A percentile compares a stretch with the other conserved stretches of the same genome.
These are phyloP conservation scores for Beauveria medogensis DNA, from an alignment of 2,329 filamentous ascomycete species.

Conservation along the genomic window DNA sequence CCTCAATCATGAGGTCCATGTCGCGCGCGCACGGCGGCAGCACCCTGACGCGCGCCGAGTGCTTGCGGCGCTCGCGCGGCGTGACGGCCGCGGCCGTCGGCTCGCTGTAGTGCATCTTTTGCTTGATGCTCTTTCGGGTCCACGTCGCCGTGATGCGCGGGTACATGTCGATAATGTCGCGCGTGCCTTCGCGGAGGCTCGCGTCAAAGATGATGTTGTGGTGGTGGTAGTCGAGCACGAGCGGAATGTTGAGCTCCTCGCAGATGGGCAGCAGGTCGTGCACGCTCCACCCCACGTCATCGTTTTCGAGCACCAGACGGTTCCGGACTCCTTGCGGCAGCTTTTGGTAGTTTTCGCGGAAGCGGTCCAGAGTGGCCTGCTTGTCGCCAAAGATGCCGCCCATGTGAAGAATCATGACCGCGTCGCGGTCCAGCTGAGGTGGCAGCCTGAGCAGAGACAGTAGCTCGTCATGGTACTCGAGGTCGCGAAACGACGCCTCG, in stretches of 20 bases:
- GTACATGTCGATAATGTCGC: conserved; percentile 67
- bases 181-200: conserved; percentile 69
- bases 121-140: conserved; percentile 73
- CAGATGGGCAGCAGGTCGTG: conserved; percentile 86
- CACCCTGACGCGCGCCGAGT: conserved; percentile 69
- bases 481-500: conserved; percentile 65
- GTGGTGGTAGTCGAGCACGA: conserved; percentile 90
- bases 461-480: conserved; percentile 84
- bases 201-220: conserved; percentile 88
- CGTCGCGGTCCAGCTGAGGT: conserved; percentile 70
- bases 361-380: conserved; percentile 65
- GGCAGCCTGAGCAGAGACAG: conserved; percentile 69
- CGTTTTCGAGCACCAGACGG: conserved; percentile 83
- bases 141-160: conserved; percentile 77
- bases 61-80: conserved; percentile 70
- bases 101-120: conserved; percentile 97
- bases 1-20: conserved; percentile 98
- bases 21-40: conserved; percentile 73
- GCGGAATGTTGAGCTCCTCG: conserved; percentile 86
- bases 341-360: conserved; percentile 63
- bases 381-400: conserved; percentile 89
- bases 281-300: conserved; percentile 87
- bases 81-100: conserved; percentile 58
- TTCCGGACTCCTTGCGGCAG: conserved; percentile 65
- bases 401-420: conserved; percentile 92